Conservation (phyloP, 495 filamentous ascomycete genomes). For the Tuber borchii region DNA sequence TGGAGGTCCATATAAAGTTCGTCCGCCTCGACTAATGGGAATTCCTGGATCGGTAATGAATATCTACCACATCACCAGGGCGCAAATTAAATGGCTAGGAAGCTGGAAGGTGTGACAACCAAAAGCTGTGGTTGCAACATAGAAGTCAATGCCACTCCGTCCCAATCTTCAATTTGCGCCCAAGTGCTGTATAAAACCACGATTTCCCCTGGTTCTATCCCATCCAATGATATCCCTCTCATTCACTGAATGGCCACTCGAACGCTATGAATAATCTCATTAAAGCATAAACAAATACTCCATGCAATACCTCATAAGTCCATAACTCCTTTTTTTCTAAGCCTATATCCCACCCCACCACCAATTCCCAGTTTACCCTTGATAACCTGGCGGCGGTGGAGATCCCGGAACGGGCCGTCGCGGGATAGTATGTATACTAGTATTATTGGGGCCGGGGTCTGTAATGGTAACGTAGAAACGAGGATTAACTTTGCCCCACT, state of each 20-base stretch:
- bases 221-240: too few species aligned
- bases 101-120: too few species aligned
- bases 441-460: background rate
- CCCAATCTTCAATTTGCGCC: too few species aligned
- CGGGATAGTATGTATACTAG: background rate
- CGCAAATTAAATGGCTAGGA: too few species aligned
- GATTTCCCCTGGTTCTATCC: background rate
- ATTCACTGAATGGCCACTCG: too few species aligned
- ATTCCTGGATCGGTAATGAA: background rate
- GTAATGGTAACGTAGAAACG: background rate
- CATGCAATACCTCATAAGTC: background rate
- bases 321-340: background rate
- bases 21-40: background rate
- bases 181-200: background rate
- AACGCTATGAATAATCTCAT: background rate
- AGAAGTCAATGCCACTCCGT: too few species aligned
- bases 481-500: background rate
- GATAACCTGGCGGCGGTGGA: background rate
- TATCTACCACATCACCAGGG: background rate
- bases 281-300: background rate
- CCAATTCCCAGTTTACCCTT: background rate
- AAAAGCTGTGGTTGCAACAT: too few species aligned
- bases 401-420: background rate
- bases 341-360: background rate
- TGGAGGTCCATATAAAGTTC: background rate